Percentiles rank a stretch among this genome's conserved stretches.
These are phyloP conservation scores for Coniochaeta sp. DNA, from an alignment of 2,329 filamentous ascomycete genomes.

Conservation along the genomic window DNA sequence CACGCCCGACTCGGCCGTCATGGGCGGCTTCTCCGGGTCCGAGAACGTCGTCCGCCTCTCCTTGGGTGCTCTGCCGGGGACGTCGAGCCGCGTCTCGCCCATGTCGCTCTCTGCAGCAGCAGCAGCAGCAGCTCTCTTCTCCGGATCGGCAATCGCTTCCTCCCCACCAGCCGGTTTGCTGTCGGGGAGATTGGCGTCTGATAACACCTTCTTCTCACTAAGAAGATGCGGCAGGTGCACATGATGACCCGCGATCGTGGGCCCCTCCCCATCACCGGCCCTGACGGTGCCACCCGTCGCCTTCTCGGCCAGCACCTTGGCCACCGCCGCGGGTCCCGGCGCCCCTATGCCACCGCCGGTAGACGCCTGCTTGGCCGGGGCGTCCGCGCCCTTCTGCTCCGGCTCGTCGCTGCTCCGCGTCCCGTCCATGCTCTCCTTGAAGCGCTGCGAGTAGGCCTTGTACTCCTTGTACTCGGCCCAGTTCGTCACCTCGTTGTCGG, in stretches of 20 bases:
- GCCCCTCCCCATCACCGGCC: conserved; percentile 13
- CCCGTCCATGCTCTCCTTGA: conserved; percentile 58
- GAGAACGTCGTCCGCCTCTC: conserved; percentile 52
- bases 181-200: conserved; percentile 8
- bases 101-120: conserved; percentile 14
- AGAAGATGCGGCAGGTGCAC: conserved; percentile 18
- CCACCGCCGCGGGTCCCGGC: conserved; percentile 30
- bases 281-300: conserved; percentile 12
- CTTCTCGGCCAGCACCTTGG: conserved; percentile 28
- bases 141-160: conserved; percentile 13
- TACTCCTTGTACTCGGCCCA: conserved; percentile 93
- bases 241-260: conserved; percentile 12
- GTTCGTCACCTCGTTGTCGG: conserved; percentile 85
- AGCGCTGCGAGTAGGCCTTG: conserved; percentile 66
- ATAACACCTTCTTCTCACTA: conserved; percentile 34
- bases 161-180: not conserved
- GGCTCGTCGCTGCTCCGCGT: conserved; percentile 42
- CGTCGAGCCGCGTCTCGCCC: conserved; percentile 6
- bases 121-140: conserved; percentile 20
- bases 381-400: conserved; percentile 20
- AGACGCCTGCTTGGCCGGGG: conserved; percentile 12
- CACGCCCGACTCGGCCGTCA: conserved; percentile 2
- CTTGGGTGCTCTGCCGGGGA: conserved; percentile 12
- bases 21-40: conserved; percentile 38
- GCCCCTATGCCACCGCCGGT: conserved; percentile 32